phyloP scores from a whole-genome alignment of 495 filamentous ascomycete genomes.

The Pyrenula aspistea region DNA sequence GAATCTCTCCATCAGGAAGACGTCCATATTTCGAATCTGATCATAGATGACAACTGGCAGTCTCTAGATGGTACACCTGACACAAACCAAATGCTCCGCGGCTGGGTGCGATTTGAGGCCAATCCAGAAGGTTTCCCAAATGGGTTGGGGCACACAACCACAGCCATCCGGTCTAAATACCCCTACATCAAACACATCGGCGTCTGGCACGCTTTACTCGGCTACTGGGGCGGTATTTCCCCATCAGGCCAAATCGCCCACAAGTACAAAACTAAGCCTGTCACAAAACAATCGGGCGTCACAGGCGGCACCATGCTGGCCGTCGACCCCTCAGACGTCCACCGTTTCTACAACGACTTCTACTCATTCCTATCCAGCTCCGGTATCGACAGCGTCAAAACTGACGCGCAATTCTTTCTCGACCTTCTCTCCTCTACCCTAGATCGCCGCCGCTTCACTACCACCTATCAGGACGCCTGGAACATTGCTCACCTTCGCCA shows the following conservation, averaged over 20 bases:
- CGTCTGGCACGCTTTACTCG: slow-evolving; percentile 92
- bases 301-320: slow-evolving; percentile 57
- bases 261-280: slow-evolving; percentile 63
- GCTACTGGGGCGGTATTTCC: slow-evolving; percentile 89
- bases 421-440: slow-evolving; percentile 59
- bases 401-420: slow-evolving; percentile 79
- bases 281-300: slow-evolving; percentile 42
- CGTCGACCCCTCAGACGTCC: slow-evolving; percentile 60
- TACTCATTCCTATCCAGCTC: slow-evolving; percentile 61
- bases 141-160: slow-evolving; percentile 59
- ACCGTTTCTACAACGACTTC: slow-evolving; percentile 79
- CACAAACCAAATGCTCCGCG: slow-evolving; percentile 31
- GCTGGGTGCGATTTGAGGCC: slow-evolving; percentile 70
- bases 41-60: slow-evolving; percentile 98
- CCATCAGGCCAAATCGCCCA: slow-evolving; percentile 58
- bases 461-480: slow-evolving; percentile 80
- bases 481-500: slow-evolving; percentile 59
- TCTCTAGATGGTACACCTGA: slow-evolving; percentile 49
- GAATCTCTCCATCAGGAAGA: slow-evolving; percentile 55
- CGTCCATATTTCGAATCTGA: slow-evolving; percentile 68
- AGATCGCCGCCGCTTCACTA: slow-evolving; percentile 54
- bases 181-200: slow-evolving; percentile 71
- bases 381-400: slow-evolving; percentile 77
- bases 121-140: slow-evolving; percentile 67
- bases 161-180: slow-evolving; percentile 54